These are phyloP conservation scores for Penicillium griseofulvum DNA, from an alignment of 2,329 filamentous ascomycete species.

Conservation along the genomic window DNA sequence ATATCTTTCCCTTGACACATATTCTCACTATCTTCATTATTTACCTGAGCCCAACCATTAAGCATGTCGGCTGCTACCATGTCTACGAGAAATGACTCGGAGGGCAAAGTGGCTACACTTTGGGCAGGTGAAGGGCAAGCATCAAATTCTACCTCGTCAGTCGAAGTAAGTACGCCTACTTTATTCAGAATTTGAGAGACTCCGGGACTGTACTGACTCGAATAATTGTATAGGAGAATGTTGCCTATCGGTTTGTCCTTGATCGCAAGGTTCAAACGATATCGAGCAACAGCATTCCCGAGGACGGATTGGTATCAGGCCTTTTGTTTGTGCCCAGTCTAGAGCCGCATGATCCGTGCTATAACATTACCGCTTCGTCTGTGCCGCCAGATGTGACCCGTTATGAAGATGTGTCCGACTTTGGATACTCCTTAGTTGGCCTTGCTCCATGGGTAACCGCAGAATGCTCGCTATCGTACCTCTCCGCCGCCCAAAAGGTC, in stretches of 20 bases:
- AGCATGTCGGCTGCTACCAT: slow-evolving; percentile 12
- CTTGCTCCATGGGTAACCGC: slow-evolving; percentile 81
- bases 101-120: slow-evolving; percentile 35
- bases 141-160: slow-evolving; percentile 31
- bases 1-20: background rate
- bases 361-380: slow-evolving; percentile 59
- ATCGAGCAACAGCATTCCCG: slow-evolving; percentile 63
- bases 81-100: slow-evolving; percentile 22
- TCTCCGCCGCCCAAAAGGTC: slow-evolving; percentile 61
- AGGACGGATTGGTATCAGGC: slow-evolving; percentile 66
- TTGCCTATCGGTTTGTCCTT: slow-evolving; percentile 37
- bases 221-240: slow-evolving; percentile 25
- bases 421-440: slow-evolving; percentile 71
- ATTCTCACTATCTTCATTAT: background rate
- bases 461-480: slow-evolving; percentile 70
- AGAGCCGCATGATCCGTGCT: slow-evolving; percentile 58
- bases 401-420: slow-evolving; percentile 61
- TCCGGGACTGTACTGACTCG: background rate
- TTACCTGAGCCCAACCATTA: background rate
- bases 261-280: slow-evolving; percentile 69
- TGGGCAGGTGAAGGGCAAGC: slow-evolving; percentile 35
- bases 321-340: slow-evolving; percentile 83
- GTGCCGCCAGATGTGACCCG: slow-evolving; percentile 75
- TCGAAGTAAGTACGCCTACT: slow-evolving; percentile 33
- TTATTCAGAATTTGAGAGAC: background rate